Evolutionary conservation across 1,139 yeast species (phyloP).

Genomic region (Yamadazyma spencermartinsiae): DNA sequence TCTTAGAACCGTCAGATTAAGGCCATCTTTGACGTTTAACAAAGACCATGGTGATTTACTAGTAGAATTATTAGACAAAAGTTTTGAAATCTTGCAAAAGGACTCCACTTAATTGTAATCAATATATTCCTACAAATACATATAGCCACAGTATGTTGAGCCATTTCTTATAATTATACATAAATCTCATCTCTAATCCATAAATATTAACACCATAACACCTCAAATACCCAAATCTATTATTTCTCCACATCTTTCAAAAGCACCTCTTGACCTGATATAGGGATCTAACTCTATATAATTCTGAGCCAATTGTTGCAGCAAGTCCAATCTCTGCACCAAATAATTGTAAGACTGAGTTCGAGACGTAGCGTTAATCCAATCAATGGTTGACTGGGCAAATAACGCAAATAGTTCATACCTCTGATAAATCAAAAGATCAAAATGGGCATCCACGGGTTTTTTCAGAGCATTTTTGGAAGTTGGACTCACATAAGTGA

Average conservation of each 20-base stretch:
- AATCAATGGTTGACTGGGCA: slow-evolving; percentile 56
- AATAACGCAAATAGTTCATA: slow-evolving; percentile 46
- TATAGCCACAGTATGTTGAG: too few relatives aligned
- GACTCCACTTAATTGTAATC: too few relatives aligned
- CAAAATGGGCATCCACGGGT: slow-evolving; percentile 36
- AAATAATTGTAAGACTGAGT: slow-evolving; percentile 44
- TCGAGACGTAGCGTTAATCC: slow-evolving; percentile 59
- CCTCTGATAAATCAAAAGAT: slow-evolving; percentile 40
- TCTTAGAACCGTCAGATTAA: slow-evolving; percentile 64
- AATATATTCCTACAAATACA: too few relatives aligned
- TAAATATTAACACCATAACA: not conserved
- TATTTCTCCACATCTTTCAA: slow-evolving; percentile 50
- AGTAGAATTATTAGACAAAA: slow-evolving; percentile 39
- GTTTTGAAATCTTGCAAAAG: slow-evolving; percentile 3
- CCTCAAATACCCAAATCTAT: slow-evolving; percentile 27
- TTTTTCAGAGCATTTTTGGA: slow-evolving; percentile 22
- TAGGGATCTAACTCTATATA: slow-evolving; percentile 71
- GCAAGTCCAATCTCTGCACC: slow-evolving; percentile 49
- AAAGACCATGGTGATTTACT: slow-evolving; percentile 71
- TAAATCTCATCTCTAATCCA: not conserved
- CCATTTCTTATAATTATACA: too few relatives aligned
- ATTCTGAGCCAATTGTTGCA: slow-evolving; percentile 51
- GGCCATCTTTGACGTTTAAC: slow-evolving; percentile 73
- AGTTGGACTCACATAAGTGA: slow-evolving; percentile 56
- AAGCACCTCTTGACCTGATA: slow-evolving; percentile 64